These are phyloP conservation scores for Trichosporon sp. DNA, from an alignment of 1,284 basidiomycete genomes.

Conservation along the genomic window DNA sequence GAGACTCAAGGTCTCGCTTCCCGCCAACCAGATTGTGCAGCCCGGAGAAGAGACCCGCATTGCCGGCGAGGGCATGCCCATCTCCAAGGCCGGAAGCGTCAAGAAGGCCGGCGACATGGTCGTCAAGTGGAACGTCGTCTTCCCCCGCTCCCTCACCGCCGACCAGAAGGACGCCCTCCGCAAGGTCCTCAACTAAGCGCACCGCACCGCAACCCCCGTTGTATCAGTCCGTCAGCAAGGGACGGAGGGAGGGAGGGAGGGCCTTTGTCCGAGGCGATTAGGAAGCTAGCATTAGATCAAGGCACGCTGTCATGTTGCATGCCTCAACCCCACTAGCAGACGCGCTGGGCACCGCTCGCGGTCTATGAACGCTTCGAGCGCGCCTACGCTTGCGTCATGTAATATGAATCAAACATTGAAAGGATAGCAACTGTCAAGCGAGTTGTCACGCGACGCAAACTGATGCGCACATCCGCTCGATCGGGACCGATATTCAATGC, in stretches of 20 bases:
- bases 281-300: constrained; percentile 14
- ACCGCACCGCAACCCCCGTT: background rate
- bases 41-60: constrained; percentile 74
- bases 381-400: constrained; percentile 1
- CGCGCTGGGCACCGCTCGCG: background rate
- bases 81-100: constrained; percentile 72
- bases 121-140: constrained; percentile 78
- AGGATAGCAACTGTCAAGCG: background rate
- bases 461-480: background rate
- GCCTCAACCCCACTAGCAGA: constrained; percentile 8
- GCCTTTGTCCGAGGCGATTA: background rate
- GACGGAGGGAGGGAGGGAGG: background rate
- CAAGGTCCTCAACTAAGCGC: constrained; percentile 62
- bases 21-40: constrained; percentile 71
- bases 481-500: background rate
- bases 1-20: constrained; percentile 69
- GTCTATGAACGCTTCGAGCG: constrained; percentile 13
- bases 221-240: background rate
- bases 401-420: constrained; percentile 20
- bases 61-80: constrained; percentile 84
- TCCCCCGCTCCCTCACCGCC: constrained; percentile 73
- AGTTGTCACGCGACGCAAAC: background rate
- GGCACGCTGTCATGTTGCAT: background rate
- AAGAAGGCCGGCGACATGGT: constrained; percentile 80
- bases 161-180: constrained; percentile 76